These are phyloP conservation scores for Dothistroma pini DNA, from an alignment of 2,329 filamentous ascomycete species.

Conservation along the genomic window DNA sequence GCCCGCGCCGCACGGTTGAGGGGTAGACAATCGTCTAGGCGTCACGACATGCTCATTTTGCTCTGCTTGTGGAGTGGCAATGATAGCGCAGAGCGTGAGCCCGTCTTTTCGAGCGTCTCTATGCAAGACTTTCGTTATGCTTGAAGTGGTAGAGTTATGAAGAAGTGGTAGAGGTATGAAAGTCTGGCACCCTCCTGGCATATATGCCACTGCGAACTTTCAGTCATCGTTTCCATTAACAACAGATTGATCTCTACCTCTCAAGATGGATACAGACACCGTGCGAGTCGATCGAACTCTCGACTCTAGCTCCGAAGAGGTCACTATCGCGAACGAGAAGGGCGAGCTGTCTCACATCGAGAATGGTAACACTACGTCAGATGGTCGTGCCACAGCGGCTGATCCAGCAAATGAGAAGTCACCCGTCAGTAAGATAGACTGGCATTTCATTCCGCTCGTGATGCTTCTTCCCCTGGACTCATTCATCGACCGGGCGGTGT, in stretches of 20 bases:
- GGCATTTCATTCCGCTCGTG: conserved; percentile 61
- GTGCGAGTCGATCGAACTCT: neutral
- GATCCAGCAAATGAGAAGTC: conserved; percentile 49
- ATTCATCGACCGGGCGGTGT: conserved; percentile 59
- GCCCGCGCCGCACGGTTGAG: neutral
- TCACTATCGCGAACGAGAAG: neutral
- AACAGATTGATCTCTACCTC: neutral
- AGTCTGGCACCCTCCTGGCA: neutral
- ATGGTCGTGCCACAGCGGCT: conserved; percentile 31
- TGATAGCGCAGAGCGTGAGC: neutral
- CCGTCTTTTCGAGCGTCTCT: neutral
- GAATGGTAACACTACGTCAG: neutral
- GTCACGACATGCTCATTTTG: neutral
- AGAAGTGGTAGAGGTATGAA: neutral
- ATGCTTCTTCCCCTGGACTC: conserved; percentile 70
- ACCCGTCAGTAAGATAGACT: conserved; percentile 62
- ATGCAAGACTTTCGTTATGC: neutral
- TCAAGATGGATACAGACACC: neutral
- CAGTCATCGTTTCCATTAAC: neutral
- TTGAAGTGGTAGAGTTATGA: neutral
- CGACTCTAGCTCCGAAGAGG: neutral
- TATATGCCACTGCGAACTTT: neutral
- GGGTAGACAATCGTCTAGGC: neutral
- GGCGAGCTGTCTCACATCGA: neutral
- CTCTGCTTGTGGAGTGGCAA: neutral